A percentile compares a stretch with the other conserved stretches of the same genome.
These are phyloP conservation scores for Alliaria petiolata DNA, from an alignment of 345 rosid genomes.

Conservation along the genomic window DNA sequence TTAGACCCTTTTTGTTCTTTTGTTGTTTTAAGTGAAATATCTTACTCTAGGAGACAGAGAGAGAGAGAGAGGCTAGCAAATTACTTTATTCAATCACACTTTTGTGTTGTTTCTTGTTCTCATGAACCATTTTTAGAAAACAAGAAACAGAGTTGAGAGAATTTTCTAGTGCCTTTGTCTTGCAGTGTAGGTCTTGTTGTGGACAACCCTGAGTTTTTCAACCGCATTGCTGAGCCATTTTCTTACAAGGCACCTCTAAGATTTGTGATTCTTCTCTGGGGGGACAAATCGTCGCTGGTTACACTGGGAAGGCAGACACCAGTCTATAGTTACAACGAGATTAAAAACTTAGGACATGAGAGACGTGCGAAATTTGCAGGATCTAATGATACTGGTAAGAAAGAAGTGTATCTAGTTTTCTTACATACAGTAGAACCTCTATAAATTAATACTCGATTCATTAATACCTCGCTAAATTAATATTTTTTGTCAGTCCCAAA, in stretches of 20 bases:
- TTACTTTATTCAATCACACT: not conserved
- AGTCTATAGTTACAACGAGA: slow-evolving; percentile 58
- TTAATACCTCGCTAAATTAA: too few species aligned
- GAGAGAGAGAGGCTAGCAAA: not conserved
- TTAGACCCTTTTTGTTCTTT: not conserved
- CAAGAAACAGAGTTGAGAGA: not conserved
- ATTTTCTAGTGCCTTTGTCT: slow-evolving; percentile 22
- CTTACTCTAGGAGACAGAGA: not conserved
- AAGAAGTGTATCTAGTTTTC: not conserved
- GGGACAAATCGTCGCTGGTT: slow-evolving; percentile 56
- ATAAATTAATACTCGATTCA: too few species aligned
- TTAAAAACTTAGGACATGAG: slow-evolving; percentile 63
- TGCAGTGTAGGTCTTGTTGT: slow-evolving; percentile 87
- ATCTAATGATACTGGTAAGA: slow-evolving; percentile 59
- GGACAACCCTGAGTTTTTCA: slow-evolving; percentile 82
- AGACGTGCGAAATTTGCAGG: slow-evolving; percentile 42
- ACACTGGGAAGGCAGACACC: slow-evolving; percentile 42
- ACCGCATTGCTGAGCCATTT: slow-evolving; percentile 60
- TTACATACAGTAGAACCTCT: too few species aligned
- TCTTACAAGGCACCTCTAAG: slow-evolving; percentile 47
- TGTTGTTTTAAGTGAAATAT: slow-evolving; percentile 8
- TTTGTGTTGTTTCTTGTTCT: not conserved
- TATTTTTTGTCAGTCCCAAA: too few species aligned
- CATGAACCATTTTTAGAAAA: not conserved
- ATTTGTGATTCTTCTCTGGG: slow-evolving; percentile 87